Conservation (phyloP, 2,329 filamentous ascomycete species). For the Stagonosporopsis chrysanthemi region DNA sequence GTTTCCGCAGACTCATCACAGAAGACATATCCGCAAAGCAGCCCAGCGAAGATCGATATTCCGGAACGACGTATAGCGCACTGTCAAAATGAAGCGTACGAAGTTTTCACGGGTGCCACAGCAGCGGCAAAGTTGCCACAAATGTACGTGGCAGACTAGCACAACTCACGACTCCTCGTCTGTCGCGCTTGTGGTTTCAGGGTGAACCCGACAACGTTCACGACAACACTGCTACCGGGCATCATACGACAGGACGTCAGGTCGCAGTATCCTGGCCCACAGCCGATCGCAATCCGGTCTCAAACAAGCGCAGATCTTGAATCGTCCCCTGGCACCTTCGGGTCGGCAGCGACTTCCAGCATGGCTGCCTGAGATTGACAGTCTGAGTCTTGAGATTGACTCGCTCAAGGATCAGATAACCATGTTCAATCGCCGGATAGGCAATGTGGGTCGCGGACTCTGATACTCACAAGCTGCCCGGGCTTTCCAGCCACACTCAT, state of each 20-base stretch:
- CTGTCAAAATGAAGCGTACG: background rate
- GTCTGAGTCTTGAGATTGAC: background rate
- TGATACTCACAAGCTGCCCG: background rate
- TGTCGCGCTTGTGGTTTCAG: slow-evolving; percentile 19
- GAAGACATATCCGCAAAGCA: background rate
- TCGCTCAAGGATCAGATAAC: background rate
- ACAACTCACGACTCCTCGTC: slow-evolving; percentile 1
- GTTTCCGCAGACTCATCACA: background rate
- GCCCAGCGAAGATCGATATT: background rate
- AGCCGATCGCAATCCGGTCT: slow-evolving; percentile 1
- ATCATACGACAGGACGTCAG: slow-evolving; percentile 1
- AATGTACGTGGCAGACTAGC: background rate
- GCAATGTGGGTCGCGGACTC: background rate
- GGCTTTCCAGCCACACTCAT: background rate
- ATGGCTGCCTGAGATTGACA: background rate
- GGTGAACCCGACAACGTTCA: slow-evolving; percentile 3
- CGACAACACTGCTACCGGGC: background rate
- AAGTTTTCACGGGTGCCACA: background rate
- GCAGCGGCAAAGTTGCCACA: slow-evolving; percentile 7
- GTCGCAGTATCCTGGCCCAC: background rate
- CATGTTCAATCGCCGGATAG: slow-evolving; percentile 5
- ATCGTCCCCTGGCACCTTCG: background rate
- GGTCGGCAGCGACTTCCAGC: background rate
- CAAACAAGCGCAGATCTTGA: background rate
- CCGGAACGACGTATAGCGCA: background rate